A percentile compares a stretch with the other conserved stretches of the same genome.
These are phyloP conservation scores for Paradendryphiella salina DNA, from an alignment of 2,329 filamentous ascomycete genomes.

Conservation along the genomic window DNA sequence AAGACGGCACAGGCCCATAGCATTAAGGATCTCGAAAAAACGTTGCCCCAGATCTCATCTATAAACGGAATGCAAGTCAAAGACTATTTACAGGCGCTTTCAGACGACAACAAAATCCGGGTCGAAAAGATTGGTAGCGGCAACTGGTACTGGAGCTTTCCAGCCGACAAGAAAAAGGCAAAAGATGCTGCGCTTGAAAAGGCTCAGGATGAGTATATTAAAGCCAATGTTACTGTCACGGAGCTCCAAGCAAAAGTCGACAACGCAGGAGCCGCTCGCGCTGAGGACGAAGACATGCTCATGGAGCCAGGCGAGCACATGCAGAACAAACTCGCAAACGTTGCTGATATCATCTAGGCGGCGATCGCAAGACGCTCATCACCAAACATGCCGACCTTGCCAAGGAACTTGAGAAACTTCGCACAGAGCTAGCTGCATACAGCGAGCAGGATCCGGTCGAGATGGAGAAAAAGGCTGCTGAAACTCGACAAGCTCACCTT, in stretches of 20 bases:
- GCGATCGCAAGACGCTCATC: constrained; percentile 46
- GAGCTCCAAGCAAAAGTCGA: constrained; percentile 50
- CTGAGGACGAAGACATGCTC: constrained; percentile 47
- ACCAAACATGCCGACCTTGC: constrained; percentile 42
- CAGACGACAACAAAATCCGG: constrained; percentile 63
- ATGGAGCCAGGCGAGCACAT: constrained; percentile 33
- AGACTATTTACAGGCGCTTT: constrained; percentile 65
- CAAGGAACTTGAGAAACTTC: constrained; percentile 45
- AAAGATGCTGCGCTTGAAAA: constrained; percentile 47
- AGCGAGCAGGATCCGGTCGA: constrained; percentile 53
- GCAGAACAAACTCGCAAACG: background rate
- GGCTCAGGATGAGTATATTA: constrained; percentile 46
- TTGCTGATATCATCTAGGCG: constrained; percentile 20
- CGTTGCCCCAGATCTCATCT: constrained; percentile 62
- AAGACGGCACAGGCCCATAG: constrained; percentile 64
- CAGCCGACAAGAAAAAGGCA: constrained; percentile 59
- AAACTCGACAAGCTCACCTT: constrained; percentile 33
- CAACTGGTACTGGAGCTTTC: constrained; percentile 74
- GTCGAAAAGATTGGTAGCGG: constrained; percentile 72
- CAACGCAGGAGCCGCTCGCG: constrained; percentile 44
- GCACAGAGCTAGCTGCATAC: constrained; percentile 50
- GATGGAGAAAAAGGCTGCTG: constrained; percentile 47
- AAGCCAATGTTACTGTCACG: constrained; percentile 36
- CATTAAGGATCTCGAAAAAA: constrained; percentile 70
- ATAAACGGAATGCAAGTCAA: constrained; percentile 70